These are phyloP conservation scores for Aspergillus nomiae DNA, from an alignment of 2,329 filamentous ascomycete genomes.

Conservation along the genomic window DNA sequence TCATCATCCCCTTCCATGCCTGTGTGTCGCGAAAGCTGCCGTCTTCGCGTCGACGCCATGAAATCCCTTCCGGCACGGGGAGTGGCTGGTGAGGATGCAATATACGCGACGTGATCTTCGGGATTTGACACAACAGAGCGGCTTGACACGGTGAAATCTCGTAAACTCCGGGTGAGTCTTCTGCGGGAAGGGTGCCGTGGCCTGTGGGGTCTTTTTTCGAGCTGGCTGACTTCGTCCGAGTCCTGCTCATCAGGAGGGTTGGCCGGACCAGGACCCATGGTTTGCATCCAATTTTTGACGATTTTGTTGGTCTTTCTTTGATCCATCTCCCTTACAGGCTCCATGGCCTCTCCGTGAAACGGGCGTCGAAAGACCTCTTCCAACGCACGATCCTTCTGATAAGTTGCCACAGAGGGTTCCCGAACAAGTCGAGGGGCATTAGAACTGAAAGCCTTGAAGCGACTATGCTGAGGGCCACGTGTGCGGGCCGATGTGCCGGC, in stretches of 20 bases:
- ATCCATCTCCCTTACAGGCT: constrained; percentile 58
- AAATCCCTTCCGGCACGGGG: constrained; percentile 35
- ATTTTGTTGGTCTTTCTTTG: constrained; percentile 76
- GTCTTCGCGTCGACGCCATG: constrained; percentile 35
- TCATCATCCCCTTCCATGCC: constrained; percentile 91
- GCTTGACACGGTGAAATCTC: constrained; percentile 54
- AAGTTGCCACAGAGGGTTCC: constrained; percentile 85
- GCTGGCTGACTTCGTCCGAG: constrained; percentile 57
- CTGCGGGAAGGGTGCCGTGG: constrained; percentile 51
- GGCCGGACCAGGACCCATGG: constrained; percentile 56
- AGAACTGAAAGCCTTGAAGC: constrained; percentile 72
- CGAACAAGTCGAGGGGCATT: constrained; percentile 63
- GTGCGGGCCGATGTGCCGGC: constrained; percentile 55
- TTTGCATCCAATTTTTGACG: constrained; percentile 88
- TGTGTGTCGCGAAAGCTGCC: constrained; percentile 61
- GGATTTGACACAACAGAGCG: constrained; percentile 61
- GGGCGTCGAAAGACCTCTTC: constrained; percentile 85
- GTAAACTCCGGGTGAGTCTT: constrained; percentile 29
- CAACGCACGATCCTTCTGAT: constrained; percentile 83
- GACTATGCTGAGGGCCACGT: constrained; percentile 58
- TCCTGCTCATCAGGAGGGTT: constrained; percentile 64
- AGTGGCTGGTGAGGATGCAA: constrained; percentile 36
- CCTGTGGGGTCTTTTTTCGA: constrained; percentile 58
- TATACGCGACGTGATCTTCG: constrained; percentile 47
- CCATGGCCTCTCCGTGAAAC: constrained; percentile 63